These are phyloP conservation scores for Acanthamoeba triangularis DNA, from an alignment of 208 protist species.

Conservation along the genomic window DNA sequence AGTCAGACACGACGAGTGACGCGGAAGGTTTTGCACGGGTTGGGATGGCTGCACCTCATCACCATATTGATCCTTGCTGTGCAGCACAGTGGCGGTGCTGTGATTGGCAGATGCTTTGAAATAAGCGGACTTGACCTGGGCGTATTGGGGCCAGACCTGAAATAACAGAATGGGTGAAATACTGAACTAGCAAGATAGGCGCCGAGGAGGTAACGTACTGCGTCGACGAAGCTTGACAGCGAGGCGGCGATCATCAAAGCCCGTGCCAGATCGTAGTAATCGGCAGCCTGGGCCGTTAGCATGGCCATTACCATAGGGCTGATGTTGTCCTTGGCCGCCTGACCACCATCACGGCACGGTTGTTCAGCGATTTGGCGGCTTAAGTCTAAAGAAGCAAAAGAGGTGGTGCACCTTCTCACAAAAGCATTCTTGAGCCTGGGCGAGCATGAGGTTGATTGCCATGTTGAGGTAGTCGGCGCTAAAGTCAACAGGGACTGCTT, in stretches of 20 bases:
- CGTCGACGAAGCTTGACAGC: not conserved
- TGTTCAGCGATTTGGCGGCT: not conserved
- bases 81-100: not conserved
- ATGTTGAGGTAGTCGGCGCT: constrained; percentile 52
- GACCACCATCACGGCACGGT: not conserved
- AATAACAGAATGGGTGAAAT: not conserved
- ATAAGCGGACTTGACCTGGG: constrained; percentile 19
- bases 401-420: constrained; percentile 20
- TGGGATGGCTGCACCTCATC: not conserved
- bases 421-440: constrained; percentile 62
- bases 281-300: constrained; percentile 12
- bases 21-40: too few relatives aligned
- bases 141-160: constrained; percentile 7
- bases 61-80: constrained; percentile 53
- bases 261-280: constrained; percentile 10
- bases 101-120: constrained; percentile 28
- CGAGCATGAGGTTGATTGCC: constrained; percentile 42
- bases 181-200: not conserved
- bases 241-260: not conserved
- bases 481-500: not conserved
- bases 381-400: not conserved
- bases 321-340: constrained; percentile 61
- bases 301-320: constrained; percentile 34
- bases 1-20: not conserved
- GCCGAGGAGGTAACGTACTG: not conserved